Percentiles rank a stretch among this genome's conserved stretches.
Evolutionary conservation across 2,329 filamentous ascomycete species (phyloP).

Genomic region (Elsinoe batatas): DNA sequence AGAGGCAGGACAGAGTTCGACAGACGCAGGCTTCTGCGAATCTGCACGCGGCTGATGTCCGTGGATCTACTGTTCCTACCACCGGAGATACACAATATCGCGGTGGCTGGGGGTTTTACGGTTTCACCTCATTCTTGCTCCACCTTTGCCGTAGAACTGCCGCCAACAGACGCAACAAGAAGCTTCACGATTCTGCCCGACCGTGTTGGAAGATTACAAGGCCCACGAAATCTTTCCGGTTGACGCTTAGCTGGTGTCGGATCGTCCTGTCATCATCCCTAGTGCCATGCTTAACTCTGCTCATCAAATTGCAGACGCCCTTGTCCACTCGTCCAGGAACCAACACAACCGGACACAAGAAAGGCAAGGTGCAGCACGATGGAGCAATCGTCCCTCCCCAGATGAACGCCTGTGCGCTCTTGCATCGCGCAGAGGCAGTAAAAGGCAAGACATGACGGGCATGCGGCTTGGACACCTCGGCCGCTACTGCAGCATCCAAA

Average conservation of each 20-base stretch:
- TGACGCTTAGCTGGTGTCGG: neutral
- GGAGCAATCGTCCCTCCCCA: neutral
- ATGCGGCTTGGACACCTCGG: constrained; percentile 8
- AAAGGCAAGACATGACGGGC: neutral
- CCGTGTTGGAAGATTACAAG: neutral
- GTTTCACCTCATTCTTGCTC: neutral
- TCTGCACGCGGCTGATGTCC: neutral
- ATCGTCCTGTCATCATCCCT: constrained; percentile 2
- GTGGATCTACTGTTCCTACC: constrained; percentile 3
- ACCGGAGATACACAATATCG: neutral
- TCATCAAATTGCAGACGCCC: neutral
- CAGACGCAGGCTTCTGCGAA: too few relatives aligned
- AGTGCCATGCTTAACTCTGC: neutral
- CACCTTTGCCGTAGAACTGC: neutral
- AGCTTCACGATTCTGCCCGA: neutral
- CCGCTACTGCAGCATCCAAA: constrained; percentile 1
- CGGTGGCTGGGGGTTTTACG: neutral
- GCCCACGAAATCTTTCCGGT: neutral
- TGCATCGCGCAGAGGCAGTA: neutral
- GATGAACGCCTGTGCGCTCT: neutral
- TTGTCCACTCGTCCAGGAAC: neutral
- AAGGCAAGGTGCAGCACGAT: neutral
- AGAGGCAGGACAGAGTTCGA: neutral
- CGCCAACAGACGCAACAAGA: neutral
- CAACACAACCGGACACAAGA: neutral